These are phyloP conservation scores for Colletotrichum musicola DNA, from an alignment of 2,329 filamentous ascomycete genomes.

Conservation along the genomic window DNA sequence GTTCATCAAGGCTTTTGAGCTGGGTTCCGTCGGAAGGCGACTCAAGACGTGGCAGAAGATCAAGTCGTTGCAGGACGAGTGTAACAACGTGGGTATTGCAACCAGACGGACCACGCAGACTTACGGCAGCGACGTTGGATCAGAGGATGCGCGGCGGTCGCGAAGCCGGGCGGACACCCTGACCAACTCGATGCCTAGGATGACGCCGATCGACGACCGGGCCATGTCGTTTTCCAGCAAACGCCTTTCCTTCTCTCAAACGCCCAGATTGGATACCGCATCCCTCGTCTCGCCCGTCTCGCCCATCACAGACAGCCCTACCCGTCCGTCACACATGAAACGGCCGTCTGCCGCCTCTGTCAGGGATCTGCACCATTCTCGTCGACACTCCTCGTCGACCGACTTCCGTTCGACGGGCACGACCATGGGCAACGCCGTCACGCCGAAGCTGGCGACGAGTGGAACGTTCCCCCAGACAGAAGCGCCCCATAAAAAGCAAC, in stretches of 20 bases:
- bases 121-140: slow-evolving; percentile 70
- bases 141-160: slow-evolving; percentile 63
- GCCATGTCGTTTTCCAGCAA: slow-evolving; percentile 61
- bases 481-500: slow-evolving; percentile 70
- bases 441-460: slow-evolving; percentile 58
- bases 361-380: slow-evolving; percentile 84
- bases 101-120: slow-evolving; percentile 67
- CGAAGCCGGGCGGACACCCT: slow-evolving; percentile 71
- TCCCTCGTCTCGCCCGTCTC: slow-evolving; percentile 57
- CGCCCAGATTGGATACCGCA: slow-evolving; percentile 62
- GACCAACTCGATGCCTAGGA: slow-evolving; percentile 60
- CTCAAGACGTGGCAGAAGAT: slow-evolving; percentile 98
- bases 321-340: slow-evolving; percentile 63
- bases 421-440: slow-evolving; percentile 48
- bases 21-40: slow-evolving; percentile 89
- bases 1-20: slow-evolving; percentile 94
- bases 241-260: slow-evolving; percentile 63
- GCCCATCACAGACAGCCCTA: slow-evolving; percentile 59
- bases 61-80: slow-evolving; percentile 89
- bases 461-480: slow-evolving; percentile 58
- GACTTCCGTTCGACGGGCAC: slow-evolving; percentile 70
- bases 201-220: slow-evolving; percentile 57
- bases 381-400: slow-evolving; percentile 84
- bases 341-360: slow-evolving; percentile 85
- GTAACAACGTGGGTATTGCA: slow-evolving; percentile 65